These are phyloP conservation scores for Gossypium anomalum DNA, from an alignment of 345 rosid genomes.

Conservation along the genomic window DNA sequence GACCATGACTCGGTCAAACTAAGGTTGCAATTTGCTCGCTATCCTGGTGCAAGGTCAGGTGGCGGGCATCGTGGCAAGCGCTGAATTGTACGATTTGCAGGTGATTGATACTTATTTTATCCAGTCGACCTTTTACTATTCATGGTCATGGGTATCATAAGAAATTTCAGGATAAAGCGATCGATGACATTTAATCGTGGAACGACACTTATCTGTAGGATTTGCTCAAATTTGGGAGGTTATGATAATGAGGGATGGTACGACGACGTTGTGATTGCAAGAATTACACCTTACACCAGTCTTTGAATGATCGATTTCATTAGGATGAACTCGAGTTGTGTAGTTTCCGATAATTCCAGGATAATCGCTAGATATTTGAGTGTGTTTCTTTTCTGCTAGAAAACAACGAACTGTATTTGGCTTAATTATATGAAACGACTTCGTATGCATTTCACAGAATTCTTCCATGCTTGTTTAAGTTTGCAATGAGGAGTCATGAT, in stretches of 20 bases:
- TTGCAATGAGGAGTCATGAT: constrained; percentile 9
- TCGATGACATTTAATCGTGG: constrained; percentile 34
- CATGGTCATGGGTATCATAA: constrained; percentile 26
- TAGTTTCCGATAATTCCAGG: constrained; percentile 18
- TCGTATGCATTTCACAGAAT: constrained; percentile 7
- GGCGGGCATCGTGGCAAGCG: constrained; percentile 66
- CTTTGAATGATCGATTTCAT: constrained; percentile 11
- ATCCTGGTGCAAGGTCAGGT: constrained; percentile 72
- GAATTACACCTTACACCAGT: constrained; percentile 28
- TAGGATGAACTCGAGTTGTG: constrained; percentile 29
- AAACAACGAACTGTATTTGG: constrained; percentile 22
- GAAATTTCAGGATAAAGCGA: constrained; percentile 29
- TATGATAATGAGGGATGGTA: constrained; percentile 32
- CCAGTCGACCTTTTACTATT: constrained; percentile 31
- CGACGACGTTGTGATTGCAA: constrained; percentile 28
- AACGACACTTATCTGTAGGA: constrained; percentile 47
- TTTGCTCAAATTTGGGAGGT: constrained; percentile 29
- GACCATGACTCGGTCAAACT: constrained; percentile 57
- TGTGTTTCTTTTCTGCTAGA: constrained; percentile 20
- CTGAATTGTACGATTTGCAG: constrained; percentile 39
- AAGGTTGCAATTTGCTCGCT: constrained; percentile 77
- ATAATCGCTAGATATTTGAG: constrained; percentile 14
- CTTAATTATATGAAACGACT: constrained; percentile 17
- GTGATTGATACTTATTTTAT: constrained; percentile 33
- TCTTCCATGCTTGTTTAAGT: constrained; percentile 7